Evolutionary conservation across 2,329 filamentous ascomycete species (phyloP).

Genomic region (Herpotrichia juniperi): DNA sequence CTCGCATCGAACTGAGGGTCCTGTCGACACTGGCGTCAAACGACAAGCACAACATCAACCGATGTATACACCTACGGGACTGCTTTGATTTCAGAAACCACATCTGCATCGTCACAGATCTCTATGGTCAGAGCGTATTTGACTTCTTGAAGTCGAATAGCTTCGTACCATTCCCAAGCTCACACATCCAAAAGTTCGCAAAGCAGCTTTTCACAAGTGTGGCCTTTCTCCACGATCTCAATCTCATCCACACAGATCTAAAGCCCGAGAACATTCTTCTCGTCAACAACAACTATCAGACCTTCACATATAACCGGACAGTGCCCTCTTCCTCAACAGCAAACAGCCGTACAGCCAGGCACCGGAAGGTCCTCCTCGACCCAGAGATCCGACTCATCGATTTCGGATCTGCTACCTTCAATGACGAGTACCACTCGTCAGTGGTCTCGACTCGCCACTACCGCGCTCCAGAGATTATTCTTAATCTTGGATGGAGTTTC

Average conservation of each 20-base stretch:
- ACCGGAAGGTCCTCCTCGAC: constrained; percentile 67
- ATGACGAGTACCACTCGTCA: constrained; percentile 72
- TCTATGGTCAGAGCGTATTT: constrained; percentile 93
- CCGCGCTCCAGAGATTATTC: constrained; percentile 70
- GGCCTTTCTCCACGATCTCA: constrained; percentile 95
- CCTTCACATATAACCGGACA: constrained; percentile 71
- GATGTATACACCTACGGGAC: constrained; percentile 94
- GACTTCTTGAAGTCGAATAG: constrained; percentile 95
- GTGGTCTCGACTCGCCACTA: constrained; percentile 72
- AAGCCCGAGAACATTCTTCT: constrained; percentile 73
- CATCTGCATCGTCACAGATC: constrained; percentile 82
- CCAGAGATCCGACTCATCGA: constrained; percentile 72
- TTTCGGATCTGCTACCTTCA: constrained; percentile 71
- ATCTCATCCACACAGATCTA: constrained; percentile 89
- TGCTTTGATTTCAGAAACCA: constrained; percentile 98
- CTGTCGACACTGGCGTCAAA: constrained; percentile 91
- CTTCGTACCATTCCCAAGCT: constrained; percentile 97
- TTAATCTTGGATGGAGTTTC: constrained; percentile 71
- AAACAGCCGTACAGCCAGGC: constrained; percentile 62
- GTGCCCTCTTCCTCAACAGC: constrained; percentile 69
- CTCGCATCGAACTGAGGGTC: constrained; percentile 90
- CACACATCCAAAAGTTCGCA: constrained; percentile 96
- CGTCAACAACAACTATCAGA: constrained; percentile 69
- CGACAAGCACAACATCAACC: constrained; percentile 88
- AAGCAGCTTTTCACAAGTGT: constrained; percentile 97